These are phyloP conservation scores for Tephrocybe sp. DNA, from an alignment of 768 basidiomycete species.

Conservation along the genomic window DNA sequence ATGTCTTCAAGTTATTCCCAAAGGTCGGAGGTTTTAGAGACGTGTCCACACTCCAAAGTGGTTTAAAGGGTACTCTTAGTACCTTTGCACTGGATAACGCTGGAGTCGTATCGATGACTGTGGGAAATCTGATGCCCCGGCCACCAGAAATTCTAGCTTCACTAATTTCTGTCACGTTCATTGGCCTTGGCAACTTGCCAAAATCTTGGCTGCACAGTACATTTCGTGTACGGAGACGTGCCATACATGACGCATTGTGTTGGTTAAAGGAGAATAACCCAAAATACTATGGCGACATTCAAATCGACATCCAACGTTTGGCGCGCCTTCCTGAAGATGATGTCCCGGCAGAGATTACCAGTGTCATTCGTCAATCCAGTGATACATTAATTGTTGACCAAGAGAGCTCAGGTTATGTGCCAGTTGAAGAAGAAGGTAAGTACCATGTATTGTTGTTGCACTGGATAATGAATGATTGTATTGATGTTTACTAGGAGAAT, in stretches of 20 bases:
- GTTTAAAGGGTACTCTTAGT: conserved; percentile 34
- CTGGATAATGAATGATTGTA: too few species aligned
- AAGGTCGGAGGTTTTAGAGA: not conserved
- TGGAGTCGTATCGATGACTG: conserved; percentile 29
- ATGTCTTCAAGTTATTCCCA: conserved; percentile 36
- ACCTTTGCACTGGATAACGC: conserved; percentile 25
- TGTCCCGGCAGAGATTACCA: conserved; percentile 16
- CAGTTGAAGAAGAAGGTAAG: too few species aligned
- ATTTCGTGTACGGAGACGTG: conserved; percentile 29
- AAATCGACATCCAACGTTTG: not conserved
- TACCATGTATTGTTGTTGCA: too few species aligned
- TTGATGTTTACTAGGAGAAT: too few species aligned
- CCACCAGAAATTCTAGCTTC: conserved; percentile 25
- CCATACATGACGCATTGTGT: conserved; percentile 26
- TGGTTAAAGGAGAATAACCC: conserved; percentile 37
- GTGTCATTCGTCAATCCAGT: not conserved
- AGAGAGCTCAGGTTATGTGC: conserved; percentile 31
- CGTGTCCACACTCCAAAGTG: conserved; percentile 19
- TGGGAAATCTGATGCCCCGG: conserved; percentile 32
- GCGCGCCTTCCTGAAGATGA: not conserved
- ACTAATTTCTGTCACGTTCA: conserved; percentile 32
- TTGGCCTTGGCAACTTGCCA: conserved; percentile 23
- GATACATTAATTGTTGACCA: conserved; percentile 11
- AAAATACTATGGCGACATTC: conserved; percentile 28
- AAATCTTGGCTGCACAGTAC: conserved; percentile 15